phyloP scores from a whole-genome alignment of 2,329 filamentous ascomycete species.

The Macrophomina phaseolina region DNA sequence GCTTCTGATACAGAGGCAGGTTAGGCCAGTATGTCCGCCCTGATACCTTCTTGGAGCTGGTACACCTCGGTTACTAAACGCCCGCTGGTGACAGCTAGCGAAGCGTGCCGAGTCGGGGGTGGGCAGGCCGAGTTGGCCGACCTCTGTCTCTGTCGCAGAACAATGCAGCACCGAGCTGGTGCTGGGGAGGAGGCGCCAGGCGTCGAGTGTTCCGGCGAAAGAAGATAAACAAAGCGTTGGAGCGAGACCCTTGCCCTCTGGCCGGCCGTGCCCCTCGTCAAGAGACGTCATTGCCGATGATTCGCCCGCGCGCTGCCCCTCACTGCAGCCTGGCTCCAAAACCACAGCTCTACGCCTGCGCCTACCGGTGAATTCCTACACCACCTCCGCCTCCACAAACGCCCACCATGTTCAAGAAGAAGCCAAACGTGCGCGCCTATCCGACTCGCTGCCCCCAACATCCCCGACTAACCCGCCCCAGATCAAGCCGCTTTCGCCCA shows the following conservation, averaged over 20 bases:
- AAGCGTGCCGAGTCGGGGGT: no score
- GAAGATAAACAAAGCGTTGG: no score
- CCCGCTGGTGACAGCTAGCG: no score
- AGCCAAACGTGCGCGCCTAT: constrained; percentile 56
- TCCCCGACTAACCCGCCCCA: constrained; percentile 36
- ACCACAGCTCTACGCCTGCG: background rate
- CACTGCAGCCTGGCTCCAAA: background rate
- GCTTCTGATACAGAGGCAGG: no score
- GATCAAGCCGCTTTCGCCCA: constrained; percentile 70
- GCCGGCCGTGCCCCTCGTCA: background rate
- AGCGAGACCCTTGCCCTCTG: background rate
- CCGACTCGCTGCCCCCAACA: background rate
- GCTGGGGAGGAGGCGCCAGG: no score
- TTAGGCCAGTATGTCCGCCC: no score
- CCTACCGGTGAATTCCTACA: background rate
- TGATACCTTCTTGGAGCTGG: no score
- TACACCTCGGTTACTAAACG: no score
- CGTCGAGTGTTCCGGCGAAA: no score
- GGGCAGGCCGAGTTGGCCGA: no score
- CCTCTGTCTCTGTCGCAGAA: no score
- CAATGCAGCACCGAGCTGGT: no score
- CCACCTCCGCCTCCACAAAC: background rate
- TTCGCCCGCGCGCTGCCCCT: constrained; percentile 10
- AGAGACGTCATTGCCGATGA: constrained; percentile 15
- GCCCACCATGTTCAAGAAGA: constrained; percentile 66